Conservation (phyloP, 2,329 filamentous ascomycete species). For the Bipolaris cookei region DNA sequence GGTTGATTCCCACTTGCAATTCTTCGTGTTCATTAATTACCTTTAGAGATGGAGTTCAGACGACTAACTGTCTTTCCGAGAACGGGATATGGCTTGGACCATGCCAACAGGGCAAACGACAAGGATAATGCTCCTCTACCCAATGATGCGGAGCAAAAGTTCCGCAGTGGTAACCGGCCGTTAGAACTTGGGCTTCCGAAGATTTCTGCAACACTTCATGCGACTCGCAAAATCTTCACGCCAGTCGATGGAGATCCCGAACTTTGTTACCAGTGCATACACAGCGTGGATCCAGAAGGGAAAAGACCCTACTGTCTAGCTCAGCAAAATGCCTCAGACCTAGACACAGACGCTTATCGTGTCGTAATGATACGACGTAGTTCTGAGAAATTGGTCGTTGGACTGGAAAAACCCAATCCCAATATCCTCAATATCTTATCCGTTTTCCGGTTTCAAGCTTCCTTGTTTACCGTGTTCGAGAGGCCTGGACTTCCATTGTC, state of each 20-base stretch:
- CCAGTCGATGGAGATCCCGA: slow-evolving; percentile 9
- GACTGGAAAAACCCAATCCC: slow-evolving; percentile 6
- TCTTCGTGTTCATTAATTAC: background rate
- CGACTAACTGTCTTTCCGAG: slow-evolving; percentile 19
- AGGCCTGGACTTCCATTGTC: slow-evolving; percentile 13
- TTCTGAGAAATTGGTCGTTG: slow-evolving; percentile 6
- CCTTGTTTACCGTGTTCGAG: slow-evolving; percentile 15
- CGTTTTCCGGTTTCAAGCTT: slow-evolving; percentile 16
- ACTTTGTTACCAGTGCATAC: slow-evolving; percentile 14
- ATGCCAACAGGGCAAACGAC: background rate
- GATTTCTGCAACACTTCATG: background rate
- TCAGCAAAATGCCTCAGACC: slow-evolving; percentile 6
- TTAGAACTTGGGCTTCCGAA: slow-evolving; percentile 4
- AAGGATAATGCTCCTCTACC: background rate
- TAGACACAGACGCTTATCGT: too few relatives aligned
- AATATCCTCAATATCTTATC: slow-evolving; percentile 24
- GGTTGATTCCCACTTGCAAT: background rate
- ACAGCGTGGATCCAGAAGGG: slow-evolving; percentile 16
- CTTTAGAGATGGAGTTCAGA: slow-evolving; percentile 10
- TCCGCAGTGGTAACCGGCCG: background rate
- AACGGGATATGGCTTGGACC: slow-evolving; percentile 2
- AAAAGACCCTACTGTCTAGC: slow-evolving; percentile 16
- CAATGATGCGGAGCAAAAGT: slow-evolving; percentile 10
- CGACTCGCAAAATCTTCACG: slow-evolving; percentile 8
- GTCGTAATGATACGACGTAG: slow-evolving; percentile 18